Evolutionary conservation across 2,329 filamentous ascomycete species (phyloP).

Genomic region (Dactylellina leptospora): DNA sequence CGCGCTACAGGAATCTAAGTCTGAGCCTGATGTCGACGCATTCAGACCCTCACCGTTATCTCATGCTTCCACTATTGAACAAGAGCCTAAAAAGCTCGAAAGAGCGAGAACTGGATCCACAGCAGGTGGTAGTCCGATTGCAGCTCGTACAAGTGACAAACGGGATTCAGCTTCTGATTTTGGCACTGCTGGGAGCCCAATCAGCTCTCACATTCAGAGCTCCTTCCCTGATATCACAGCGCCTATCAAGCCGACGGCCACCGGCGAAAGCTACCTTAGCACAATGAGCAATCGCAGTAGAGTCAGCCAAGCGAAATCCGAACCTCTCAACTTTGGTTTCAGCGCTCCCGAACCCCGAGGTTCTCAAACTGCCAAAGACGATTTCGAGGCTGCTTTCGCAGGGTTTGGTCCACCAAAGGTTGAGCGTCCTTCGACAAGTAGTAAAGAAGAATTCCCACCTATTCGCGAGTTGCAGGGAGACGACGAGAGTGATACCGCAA

Average conservation of each 20-base stretch:
- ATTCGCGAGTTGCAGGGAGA: conserved; percentile 85
- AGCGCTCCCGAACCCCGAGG: conserved; percentile 58
- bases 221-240: conserved; percentile 63
- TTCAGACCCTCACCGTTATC: conserved; percentile 53
- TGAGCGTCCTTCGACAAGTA: conserved; percentile 65
- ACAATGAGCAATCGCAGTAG: conserved; percentile 64
- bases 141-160: conserved; percentile 55
- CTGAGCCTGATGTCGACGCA: conserved; percentile 56
- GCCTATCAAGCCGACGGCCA: conserved; percentile 64
- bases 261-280: conserved; percentile 61
- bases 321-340: conserved; percentile 60
- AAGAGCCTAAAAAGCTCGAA: conserved; percentile 54
- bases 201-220: conserved; percentile 60
- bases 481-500: conserved; percentile 83
- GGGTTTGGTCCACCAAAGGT: conserved; percentile 69
- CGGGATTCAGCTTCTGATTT: conserved; percentile 61
- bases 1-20: conserved; percentile 55
- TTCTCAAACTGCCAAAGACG: conserved; percentile 70
- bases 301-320: conserved; percentile 59
- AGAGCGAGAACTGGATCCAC: conserved; percentile 56
- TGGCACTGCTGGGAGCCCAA: conserved; percentile 57
- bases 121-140: conserved; percentile 54
- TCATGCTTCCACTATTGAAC: conserved; percentile 58
- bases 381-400: conserved; percentile 86
- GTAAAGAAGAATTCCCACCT: conserved; percentile 86